Evolutionary conservation across 352 stramenopile genomes (phyloP), one percentile per base, ranked within the genome.

Genomic region (Globisporangium viniferum): DNA sequence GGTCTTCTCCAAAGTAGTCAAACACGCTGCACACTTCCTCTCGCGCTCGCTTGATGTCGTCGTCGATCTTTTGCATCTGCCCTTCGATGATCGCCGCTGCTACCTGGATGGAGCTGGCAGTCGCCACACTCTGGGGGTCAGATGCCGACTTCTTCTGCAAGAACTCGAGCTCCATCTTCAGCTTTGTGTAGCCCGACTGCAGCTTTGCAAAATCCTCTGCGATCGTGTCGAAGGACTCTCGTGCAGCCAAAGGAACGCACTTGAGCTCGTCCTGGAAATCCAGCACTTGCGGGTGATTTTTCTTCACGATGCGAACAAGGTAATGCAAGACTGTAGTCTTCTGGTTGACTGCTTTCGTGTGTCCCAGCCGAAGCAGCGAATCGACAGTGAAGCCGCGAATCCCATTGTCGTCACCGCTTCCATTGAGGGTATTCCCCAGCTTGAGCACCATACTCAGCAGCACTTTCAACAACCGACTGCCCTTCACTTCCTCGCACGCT

Each of bases 271-370:
- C 74, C 46, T 96, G 80, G 66, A 99, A 98, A n/a, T 95, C 84
- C 0, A 99, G 73, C 12, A 98, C 79, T 44, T 88, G 79, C 9
- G 84, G 80, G 33, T 99, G 93, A 70, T 99, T 99, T 44, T 94
- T 94, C 73, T 98, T 97, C 7, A 99, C 87, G 4, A 99, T 69
- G 56, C 96, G 97, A 6, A 98, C 93, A 12, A 99, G 77, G 74
- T 99, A 99, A 67, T 99, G 95, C n/a, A 99, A 79, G 35, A 99
- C 95, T 15, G 94, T 99, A 15, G 97, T 99, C 74, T 99, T 98
- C 72, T 98, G 96, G 72, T 99, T 93, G 24, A 94, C 80, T 6
- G 97, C 98, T 74, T 99, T 99, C 53, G 98, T 98, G 71, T 99
- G 84, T 0, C 83, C 86, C 24, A 89, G 94, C 35, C 86, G 96